phyloP scores from a whole-genome alignment of 106 monocot genomes.

The Cymbidium sinense region DNA sequence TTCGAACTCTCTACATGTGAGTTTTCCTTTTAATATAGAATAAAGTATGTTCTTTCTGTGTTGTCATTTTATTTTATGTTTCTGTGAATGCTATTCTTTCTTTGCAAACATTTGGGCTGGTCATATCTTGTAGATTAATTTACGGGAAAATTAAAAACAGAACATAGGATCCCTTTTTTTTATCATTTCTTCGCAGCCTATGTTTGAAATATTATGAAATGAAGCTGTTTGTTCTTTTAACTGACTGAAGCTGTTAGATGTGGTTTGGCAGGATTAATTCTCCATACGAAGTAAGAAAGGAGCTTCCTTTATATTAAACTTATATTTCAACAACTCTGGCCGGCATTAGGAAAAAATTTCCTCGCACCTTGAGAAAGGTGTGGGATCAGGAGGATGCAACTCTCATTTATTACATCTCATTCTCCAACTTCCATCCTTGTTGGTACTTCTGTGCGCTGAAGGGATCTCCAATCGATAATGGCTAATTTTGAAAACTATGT shows the following conservation, averaged over 20 bases:
- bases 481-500: conserved; percentile 18
- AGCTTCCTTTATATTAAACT: conserved; percentile 16
- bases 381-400: conserved; percentile 50
- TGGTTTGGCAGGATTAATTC: conserved; percentile 17
- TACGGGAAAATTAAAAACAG: no score
- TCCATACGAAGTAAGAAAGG: conserved; percentile 24
- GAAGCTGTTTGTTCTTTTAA: background rate
- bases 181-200: background rate
- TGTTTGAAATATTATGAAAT: background rate
- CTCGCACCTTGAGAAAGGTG: conserved; percentile 88
- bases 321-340: conserved; percentile 66
- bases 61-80: no score
- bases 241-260: background rate
- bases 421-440: conserved; percentile 18
- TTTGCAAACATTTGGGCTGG: no score
- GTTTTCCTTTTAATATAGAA: no score
- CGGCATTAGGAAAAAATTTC: conserved; percentile 23
- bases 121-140: no score
- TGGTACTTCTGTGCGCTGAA: conserved; percentile 23
- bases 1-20: no score
- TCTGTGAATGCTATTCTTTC: no score
- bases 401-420: conserved; percentile 19
- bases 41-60: no score
- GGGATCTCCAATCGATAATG: conserved; percentile 47
- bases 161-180: background rate